phyloP scores from a whole-genome alignment of 345 rosid species.

The Ailanthus altissimus region DNA sequence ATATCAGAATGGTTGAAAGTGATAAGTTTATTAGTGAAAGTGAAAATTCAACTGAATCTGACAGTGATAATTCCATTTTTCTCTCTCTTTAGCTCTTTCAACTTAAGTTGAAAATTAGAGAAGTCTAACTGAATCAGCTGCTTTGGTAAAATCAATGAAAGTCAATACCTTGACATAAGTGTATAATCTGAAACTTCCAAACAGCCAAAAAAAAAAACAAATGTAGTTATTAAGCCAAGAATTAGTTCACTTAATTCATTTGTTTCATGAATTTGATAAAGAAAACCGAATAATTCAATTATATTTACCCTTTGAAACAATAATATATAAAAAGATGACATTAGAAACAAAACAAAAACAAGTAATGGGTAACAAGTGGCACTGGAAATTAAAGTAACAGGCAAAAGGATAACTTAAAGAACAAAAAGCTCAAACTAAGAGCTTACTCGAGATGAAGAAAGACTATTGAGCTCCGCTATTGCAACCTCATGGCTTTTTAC shows the following conservation, averaged over 20 bases:
- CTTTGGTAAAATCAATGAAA: neutral
- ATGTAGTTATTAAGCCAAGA: neutral
- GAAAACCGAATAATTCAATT: neutral
- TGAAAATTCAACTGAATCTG: neutral
- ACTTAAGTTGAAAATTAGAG: neutral
- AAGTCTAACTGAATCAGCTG: neutral
- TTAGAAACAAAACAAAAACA: neutral
- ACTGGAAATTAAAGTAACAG: neutral
- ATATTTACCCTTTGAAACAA: neutral
- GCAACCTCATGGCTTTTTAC: slow-evolving; percentile 13
- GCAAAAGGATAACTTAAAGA: neutral
- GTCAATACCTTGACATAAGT: neutral
- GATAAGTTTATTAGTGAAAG: neutral
- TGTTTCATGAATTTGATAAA: neutral
- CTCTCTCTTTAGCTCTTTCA: neutral
- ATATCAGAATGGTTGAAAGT: neutral
- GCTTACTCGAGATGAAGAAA: slow-evolving; percentile 9
- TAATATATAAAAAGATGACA: neutral
- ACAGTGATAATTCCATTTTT: neutral
- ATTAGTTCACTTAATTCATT: neutral
- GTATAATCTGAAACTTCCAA: neutral
- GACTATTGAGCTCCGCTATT: slow-evolving; percentile 12
- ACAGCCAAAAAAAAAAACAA: neutral
- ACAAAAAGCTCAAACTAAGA: neutral
- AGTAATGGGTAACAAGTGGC: neutral